Conservation (phyloP, 495 filamentous ascomycete genomes). For the Paragyromitra xinjiangensis region DNA sequence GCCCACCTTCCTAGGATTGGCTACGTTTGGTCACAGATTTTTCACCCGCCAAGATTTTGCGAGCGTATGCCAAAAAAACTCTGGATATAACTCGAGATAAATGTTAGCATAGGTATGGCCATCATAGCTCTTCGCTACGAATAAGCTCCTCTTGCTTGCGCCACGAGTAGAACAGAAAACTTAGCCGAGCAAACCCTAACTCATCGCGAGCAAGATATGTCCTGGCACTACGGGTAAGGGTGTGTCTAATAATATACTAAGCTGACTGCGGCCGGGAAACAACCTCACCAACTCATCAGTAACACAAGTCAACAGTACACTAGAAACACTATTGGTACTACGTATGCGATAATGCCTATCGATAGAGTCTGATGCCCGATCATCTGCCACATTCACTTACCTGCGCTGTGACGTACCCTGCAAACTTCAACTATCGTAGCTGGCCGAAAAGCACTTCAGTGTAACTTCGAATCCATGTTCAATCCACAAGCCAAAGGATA, state of each 20-base stretch:
- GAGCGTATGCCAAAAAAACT: too few relatives aligned
- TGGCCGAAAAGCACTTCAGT: not conserved
- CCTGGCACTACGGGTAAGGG: not conserved
- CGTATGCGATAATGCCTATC: not conserved
- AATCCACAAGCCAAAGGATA: not conserved
- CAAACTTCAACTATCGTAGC: not conserved
- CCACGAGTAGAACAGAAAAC: not conserved
- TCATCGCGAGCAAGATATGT: not conserved
- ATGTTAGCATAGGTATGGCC: too few relatives aligned
- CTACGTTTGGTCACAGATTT: too few relatives aligned
- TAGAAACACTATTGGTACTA: constrained; percentile 6
- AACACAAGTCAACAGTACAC: constrained; percentile 4
- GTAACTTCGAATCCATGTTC: constrained; percentile 5
- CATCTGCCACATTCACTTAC: constrained; percentile 3
- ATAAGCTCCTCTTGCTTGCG: too few relatives aligned
- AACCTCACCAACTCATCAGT: constrained; percentile 11
- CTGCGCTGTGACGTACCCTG: constrained; percentile 12
- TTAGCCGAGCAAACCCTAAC: not conserved
- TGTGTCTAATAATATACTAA: constrained; percentile 8
- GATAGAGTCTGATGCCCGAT: not conserved
- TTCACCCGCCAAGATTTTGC: too few relatives aligned
- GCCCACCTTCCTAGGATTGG: too few relatives aligned
- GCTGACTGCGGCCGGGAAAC: not conserved
- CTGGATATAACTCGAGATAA: too few relatives aligned
- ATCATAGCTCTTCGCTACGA: too few relatives aligned